A percentile compares a stretch with the other conserved stretches of the same genome.
Conservation (phyloP, 495 filamentous ascomycete species). For the Bryoglossum gracile region DNA sequence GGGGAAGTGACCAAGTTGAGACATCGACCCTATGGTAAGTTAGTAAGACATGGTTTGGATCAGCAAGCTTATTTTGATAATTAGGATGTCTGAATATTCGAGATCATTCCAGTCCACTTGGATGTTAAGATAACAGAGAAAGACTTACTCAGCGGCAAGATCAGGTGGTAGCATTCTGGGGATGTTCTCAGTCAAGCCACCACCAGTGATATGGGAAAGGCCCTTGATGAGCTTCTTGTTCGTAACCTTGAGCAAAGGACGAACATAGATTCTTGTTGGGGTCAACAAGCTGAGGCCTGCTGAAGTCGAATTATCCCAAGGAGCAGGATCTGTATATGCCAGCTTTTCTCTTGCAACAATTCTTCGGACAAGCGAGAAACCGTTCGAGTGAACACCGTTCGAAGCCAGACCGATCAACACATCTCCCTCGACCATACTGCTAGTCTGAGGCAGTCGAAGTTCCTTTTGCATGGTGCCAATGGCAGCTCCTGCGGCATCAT, state of each 20-base stretch:
- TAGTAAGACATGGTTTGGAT: too few species aligned
- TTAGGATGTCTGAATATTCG: too few species aligned
- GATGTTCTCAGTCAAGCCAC: conserved; percentile 73
- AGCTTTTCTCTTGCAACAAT: conserved; percentile 70
- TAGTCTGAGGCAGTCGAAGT: conserved; percentile 65
- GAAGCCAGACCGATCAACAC: conserved; percentile 76
- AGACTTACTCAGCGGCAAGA: conserved; percentile 33
- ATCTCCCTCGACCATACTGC: conserved; percentile 72
- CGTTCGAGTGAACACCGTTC: conserved; percentile 86
- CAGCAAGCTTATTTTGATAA: too few species aligned
- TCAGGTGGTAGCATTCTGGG: conserved; percentile 79
- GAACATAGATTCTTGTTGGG: conserved; percentile 78
- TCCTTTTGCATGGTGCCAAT: conserved; percentile 70
- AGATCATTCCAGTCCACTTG: too few species aligned
- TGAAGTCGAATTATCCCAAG: conserved; percentile 54
- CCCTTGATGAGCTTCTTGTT: conserved; percentile 62
- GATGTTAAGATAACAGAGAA: too few species aligned
- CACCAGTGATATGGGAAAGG: conserved; percentile 93
- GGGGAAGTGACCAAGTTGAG: conserved; percentile 58
- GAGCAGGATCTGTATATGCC: conserved; percentile 58
- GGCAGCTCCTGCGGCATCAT: conserved; percentile 84
- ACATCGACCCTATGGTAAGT: conserved; percentile 69
- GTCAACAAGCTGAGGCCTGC: conserved; percentile 71
- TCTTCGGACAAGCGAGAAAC: conserved; percentile 86
- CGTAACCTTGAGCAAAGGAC: conserved; percentile 57